Evolutionary conservation across 352 stramenopile genomes (phyloP).

Genomic region (Phytophthora capsici): DNA sequence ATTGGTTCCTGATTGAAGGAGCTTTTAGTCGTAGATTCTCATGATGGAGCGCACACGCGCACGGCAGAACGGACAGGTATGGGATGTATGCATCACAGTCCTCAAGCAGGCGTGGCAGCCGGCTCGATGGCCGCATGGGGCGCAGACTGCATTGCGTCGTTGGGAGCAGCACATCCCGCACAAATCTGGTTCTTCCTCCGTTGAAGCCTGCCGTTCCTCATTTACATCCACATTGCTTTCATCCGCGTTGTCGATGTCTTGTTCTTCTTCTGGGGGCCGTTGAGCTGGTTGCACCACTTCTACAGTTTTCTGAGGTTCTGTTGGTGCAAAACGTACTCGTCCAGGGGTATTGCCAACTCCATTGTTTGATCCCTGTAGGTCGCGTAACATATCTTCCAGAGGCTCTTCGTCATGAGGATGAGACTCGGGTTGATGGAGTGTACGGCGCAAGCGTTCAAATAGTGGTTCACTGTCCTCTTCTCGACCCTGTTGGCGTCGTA

Average conservation of each 20-base stretch:
- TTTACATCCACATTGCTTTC: slow-evolving; percentile 1
- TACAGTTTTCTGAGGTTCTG: slow-evolving; percentile 22
- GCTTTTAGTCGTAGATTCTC: slow-evolving; percentile 52
- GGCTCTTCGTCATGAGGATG: slow-evolving; percentile 22
- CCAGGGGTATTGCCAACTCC: not conserved
- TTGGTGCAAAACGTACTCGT: slow-evolving; percentile 17
- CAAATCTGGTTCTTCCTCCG: slow-evolving; percentile 25
- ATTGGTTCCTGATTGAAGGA: not conserved
- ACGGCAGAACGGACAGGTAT: slow-evolving; percentile 59
- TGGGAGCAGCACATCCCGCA: slow-evolving; percentile 60
- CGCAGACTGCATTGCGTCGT: slow-evolving; percentile 52
- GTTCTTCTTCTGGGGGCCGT: not conserved
- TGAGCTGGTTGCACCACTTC: slow-evolving; percentile 25
- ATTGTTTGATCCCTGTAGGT: slow-evolving; percentile 12
- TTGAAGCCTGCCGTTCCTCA: slow-evolving; percentile 1
- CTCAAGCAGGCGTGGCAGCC: slow-evolving; percentile 52
- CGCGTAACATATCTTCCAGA: slow-evolving; percentile 35
- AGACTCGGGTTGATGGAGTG: slow-evolving; percentile 14
- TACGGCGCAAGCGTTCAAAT: slow-evolving; percentile 23
- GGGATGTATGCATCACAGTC: slow-evolving; percentile 38
- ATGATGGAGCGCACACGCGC: slow-evolving; percentile 49
- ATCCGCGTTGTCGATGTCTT: not conserved
- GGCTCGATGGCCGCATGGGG: slow-evolving; percentile 61
- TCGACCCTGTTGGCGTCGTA: slow-evolving; percentile 21
- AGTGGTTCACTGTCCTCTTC: slow-evolving; percentile 14